These are phyloP conservation scores for Cucurbita pepo DNA, from an alignment of 306 rosid genomes.

Conservation along the genomic window DNA sequence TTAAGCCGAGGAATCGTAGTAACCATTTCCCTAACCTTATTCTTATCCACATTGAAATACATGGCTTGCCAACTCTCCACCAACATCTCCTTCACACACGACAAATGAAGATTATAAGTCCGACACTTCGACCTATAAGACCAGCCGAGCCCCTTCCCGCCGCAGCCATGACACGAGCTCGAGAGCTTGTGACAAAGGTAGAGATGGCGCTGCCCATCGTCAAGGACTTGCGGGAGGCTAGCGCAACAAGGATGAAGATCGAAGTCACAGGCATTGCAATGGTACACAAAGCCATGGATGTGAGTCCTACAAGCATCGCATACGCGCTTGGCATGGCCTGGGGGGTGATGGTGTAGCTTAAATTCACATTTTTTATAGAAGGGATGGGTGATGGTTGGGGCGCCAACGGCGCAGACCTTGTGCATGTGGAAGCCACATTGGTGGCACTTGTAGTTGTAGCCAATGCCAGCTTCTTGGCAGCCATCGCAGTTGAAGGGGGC, in stretches of 20 bases:
- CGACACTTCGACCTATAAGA: slow-evolving; percentile 30
- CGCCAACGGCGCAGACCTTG: slow-evolving; percentile 27
- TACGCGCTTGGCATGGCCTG: slow-evolving; percentile 12
- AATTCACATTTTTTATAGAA: slow-evolving; percentile 33
- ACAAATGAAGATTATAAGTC: slow-evolving; percentile 31
- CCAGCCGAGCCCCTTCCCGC: slow-evolving; percentile 36
- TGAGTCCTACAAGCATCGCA: slow-evolving; percentile 34
- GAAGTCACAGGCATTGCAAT: slow-evolving; percentile 33
- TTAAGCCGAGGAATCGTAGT: slow-evolving; percentile 32
- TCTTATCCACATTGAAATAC: slow-evolving; percentile 32
- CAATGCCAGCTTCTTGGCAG: slow-evolving; percentile 46
- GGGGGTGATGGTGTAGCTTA: slow-evolving; percentile 21
- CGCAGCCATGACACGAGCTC: slow-evolving; percentile 27
- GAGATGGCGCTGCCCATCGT: slow-evolving; percentile 26
- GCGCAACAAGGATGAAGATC: slow-evolving; percentile 52
- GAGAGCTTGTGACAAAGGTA: slow-evolving; percentile 27
- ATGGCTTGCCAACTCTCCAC: slow-evolving; percentile 42
- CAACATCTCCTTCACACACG: slow-evolving; percentile 40
- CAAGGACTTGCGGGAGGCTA: slow-evolving; percentile 33
- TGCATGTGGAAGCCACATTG: slow-evolving; percentile 30
- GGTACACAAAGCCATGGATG: slow-evolving; percentile 32
- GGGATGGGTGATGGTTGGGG: slow-evolving; percentile 16
- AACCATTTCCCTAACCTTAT: slow-evolving; percentile 29
- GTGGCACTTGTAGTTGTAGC: slow-evolving; percentile 34
- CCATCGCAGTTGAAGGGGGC: slow-evolving; percentile 42